phyloP scores from a whole-genome alignment of 2,329 filamentous ascomycete genomes.

The Aspergillus ruber region DNA sequence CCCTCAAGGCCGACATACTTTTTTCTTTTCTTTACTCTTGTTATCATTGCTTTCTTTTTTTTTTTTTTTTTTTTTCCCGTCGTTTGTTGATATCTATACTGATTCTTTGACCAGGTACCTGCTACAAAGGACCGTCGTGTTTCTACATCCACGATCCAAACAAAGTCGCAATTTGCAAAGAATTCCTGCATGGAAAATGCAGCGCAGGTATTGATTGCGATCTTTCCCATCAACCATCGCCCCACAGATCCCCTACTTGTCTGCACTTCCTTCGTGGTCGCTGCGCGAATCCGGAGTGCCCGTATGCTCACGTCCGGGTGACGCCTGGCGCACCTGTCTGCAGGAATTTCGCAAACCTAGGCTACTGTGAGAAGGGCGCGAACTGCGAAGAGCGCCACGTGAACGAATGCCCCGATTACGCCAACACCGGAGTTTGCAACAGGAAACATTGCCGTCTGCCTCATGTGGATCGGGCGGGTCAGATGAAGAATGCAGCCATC shows the following conservation, averaged over 20 bases:
- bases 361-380: slow-evolving; percentile 80
- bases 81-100: slow-evolving; percentile 39
- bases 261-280: slow-evolving; percentile 84
- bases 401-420: slow-evolving; percentile 90
- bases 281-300: slow-evolving; percentile 80
- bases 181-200: slow-evolving; percentile 73
- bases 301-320: slow-evolving; percentile 77
- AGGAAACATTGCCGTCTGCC: slow-evolving; percentile 74
- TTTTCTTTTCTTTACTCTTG: slow-evolving; percentile 6
- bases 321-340: slow-evolving; percentile 74
- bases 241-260: slow-evolving; percentile 81
- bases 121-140: slow-evolving; percentile 72
- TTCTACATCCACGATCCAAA: slow-evolving; percentile 74
- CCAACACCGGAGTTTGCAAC: slow-evolving; percentile 80
- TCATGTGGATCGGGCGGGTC: slow-evolving; percentile 82
- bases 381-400: slow-evolving; percentile 77
- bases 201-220: slow-evolving; percentile 73
- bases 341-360: slow-evolving; percentile 72
- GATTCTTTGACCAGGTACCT: slow-evolving; percentile 63
- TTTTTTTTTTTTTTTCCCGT: slow-evolving; percentile 6
- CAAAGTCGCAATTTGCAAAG: slow-evolving; percentile 86
- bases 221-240: slow-evolving; percentile 77
- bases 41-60: background rate
- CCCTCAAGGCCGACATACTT: slow-evolving; percentile 9
- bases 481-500: slow-evolving; percentile 53